phyloP scores from a whole-genome alignment of 257 asterid species.

The Lithospermum erythrorhizon region DNA sequence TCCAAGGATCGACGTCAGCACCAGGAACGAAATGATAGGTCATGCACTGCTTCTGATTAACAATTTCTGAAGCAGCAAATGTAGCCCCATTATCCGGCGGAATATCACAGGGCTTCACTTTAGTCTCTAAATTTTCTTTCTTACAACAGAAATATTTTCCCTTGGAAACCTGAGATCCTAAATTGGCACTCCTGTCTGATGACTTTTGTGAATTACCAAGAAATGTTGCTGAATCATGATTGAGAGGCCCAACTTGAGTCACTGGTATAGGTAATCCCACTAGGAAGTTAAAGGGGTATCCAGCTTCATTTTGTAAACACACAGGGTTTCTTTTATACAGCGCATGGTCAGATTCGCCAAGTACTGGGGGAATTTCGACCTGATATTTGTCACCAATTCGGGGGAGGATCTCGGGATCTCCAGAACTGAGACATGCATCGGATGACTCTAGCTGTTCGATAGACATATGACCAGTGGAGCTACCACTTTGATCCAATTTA shows the following conservation, averaged over 20 bases:
- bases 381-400: slow-evolving; percentile 58
- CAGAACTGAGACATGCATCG: slow-evolving; percentile 17
- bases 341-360: slow-evolving; percentile 8
- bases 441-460: slow-evolving; percentile 17
- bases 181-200: slow-evolving; percentile 7
- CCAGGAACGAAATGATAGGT: slow-evolving; percentile 37
- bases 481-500: slow-evolving; percentile 18
- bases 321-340: slow-evolving; percentile 7
- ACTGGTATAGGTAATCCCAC: slow-evolving; percentile 35
- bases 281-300: slow-evolving; percentile 9
- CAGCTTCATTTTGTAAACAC: slow-evolving; percentile 8
- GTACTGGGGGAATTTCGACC: slow-evolving; percentile 36
- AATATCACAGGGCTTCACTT: slow-evolving; percentile 9
- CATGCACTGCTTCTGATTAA: slow-evolving; percentile 11
- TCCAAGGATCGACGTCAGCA: slow-evolving; percentile 28
- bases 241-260: slow-evolving; percentile 12
- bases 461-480: slow-evolving; percentile 18
- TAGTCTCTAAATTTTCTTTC: slow-evolving; percentile 9
- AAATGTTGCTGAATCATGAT: slow-evolving; percentile 7
- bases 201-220: slow-evolving; percentile 8
- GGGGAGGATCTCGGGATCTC: slow-evolving; percentile 39
- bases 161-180: slow-evolving; percentile 4
- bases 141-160: slow-evolving; percentile 9
- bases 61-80: slow-evolving; percentile 5
- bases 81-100: slow-evolving; percentile 12